These are phyloP conservation scores for Artemisia tridentata DNA, from an alignment of 129 eudicot genomes.

Conservation along the genomic window DNA sequence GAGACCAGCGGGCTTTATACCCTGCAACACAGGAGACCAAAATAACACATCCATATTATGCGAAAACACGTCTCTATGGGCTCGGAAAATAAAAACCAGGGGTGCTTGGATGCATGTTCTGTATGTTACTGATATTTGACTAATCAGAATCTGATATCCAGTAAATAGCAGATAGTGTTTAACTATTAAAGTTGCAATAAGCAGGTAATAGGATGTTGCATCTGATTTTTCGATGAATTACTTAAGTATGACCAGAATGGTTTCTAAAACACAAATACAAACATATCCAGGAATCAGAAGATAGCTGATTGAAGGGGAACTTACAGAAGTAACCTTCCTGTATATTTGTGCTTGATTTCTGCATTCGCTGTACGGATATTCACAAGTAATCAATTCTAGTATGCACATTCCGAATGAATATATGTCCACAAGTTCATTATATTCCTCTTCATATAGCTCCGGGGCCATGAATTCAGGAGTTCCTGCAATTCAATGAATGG, in stretches of 20 bases:
- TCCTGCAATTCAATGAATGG: slow-evolving; percentile 24
- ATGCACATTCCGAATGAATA: slow-evolving; percentile 58
- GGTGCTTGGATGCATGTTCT: neutral
- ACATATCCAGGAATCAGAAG: neutral
- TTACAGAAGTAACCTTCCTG: slow-evolving; percentile 41
- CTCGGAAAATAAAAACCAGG: neutral
- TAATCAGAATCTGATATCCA: neutral
- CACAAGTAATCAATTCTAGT: slow-evolving; percentile 50
- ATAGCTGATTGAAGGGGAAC: slow-evolving; percentile 1
- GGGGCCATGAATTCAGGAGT: slow-evolving; percentile 54
- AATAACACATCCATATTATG: slow-evolving; percentile 10
- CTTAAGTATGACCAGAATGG: too few species aligned
- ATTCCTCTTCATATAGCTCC: slow-evolving; percentile 46
- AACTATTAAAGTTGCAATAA: too few species aligned
- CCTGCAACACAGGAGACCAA: slow-evolving; percentile 22
- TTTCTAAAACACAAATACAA: neutral
- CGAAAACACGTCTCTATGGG: neutral
- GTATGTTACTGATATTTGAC: neutral
- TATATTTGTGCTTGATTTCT: slow-evolving; percentile 41
- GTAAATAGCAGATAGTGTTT: too few species aligned
- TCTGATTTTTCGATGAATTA: too few species aligned
- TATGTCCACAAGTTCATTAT: slow-evolving; percentile 49
- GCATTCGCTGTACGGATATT: slow-evolving; percentile 54
- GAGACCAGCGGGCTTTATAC: slow-evolving; percentile 45
- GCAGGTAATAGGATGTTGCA: too few species aligned